Conservation (phyloP, 129 eudicot species). For the Solidago caesia region DNA sequence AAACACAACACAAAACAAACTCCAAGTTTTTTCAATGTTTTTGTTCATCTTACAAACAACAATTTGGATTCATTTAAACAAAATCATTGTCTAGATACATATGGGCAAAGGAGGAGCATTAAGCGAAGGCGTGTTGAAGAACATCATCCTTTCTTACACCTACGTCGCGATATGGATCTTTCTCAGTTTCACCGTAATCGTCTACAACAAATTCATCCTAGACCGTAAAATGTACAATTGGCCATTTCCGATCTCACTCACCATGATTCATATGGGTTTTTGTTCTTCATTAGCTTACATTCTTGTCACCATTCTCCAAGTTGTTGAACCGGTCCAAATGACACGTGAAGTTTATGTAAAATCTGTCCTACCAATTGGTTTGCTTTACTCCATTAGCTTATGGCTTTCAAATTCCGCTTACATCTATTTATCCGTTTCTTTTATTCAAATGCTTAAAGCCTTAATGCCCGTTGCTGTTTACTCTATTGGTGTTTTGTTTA, state of each 20-base stretch:
- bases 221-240: slow-evolving; percentile 61
- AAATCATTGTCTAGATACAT: too few species aligned
- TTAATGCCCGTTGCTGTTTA: slow-evolving; percentile 75
- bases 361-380: slow-evolving; percentile 68
- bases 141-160: slow-evolving; percentile 50
- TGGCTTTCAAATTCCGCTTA: slow-evolving; percentile 78
- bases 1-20: neutral
- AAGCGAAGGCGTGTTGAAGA: slow-evolving; percentile 44
- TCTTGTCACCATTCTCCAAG: slow-evolving; percentile 31
- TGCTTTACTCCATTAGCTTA: slow-evolving; percentile 47
- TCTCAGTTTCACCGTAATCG: slow-evolving; percentile 61
- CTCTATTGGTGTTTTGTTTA: slow-evolving; percentile 40
- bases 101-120: neutral
- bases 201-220: slow-evolving; percentile 66
- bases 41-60: too few species aligned
- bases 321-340: slow-evolving; percentile 60
- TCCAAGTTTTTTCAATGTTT: too few species aligned
- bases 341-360: slow-evolving; percentile 47
- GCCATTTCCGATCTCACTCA: slow-evolving; percentile 65
- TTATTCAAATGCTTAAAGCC: slow-evolving; percentile 73
- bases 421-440: slow-evolving; percentile 62
- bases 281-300: slow-evolving; percentile 56
- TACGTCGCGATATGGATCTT: slow-evolving; percentile 75
- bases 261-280: slow-evolving; percentile 70
- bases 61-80: too few species aligned